Conservation (phyloP, 75 land plant genomes). For the Ceratopteris richardii region DNA sequence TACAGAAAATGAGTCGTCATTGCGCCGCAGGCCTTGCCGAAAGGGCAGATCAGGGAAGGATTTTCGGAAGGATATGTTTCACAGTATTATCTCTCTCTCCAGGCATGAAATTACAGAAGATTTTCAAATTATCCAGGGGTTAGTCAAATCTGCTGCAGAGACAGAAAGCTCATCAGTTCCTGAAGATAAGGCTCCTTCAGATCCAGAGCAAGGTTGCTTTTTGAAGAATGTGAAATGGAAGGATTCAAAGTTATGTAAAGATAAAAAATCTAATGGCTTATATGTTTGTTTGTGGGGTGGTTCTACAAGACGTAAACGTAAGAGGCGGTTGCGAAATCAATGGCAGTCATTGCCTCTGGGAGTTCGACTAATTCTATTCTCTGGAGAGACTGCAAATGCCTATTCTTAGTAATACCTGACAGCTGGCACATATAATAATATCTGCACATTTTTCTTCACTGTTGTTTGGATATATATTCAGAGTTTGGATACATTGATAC, state of each 20-base stretch:
- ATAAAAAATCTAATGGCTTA: neutral
- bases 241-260: too few relatives aligned
- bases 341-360: too few relatives aligned
- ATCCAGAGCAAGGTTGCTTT: neutral
- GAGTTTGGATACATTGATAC: too few relatives aligned
- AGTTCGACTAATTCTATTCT: too few relatives aligned
- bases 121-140: slow-evolving; percentile 45
- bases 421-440: too few relatives aligned
- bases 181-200: neutral
- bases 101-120: slow-evolving; percentile 68
- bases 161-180: neutral
- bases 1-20: too few relatives aligned
- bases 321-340: slow-evolving; percentile 25
- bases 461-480: too few relatives aligned
- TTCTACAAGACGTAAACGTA: slow-evolving; percentile 38
- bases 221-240: too few relatives aligned
- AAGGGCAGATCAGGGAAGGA: slow-evolving; percentile 44
- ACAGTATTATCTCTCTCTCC: slow-evolving; percentile 47
- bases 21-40: slow-evolving; percentile 35
- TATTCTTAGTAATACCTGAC: too few relatives aligned
- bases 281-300: slow-evolving; percentile 42
- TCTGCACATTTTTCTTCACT: too few relatives aligned
- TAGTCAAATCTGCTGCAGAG: slow-evolving; percentile 28
- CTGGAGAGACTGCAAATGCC: too few relatives aligned
- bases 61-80: slow-evolving; percentile 63